Base-by-base conservation (phyloP, 2,329 filamentous ascomycete species). In the Aspergillus neotritici region DNA sequence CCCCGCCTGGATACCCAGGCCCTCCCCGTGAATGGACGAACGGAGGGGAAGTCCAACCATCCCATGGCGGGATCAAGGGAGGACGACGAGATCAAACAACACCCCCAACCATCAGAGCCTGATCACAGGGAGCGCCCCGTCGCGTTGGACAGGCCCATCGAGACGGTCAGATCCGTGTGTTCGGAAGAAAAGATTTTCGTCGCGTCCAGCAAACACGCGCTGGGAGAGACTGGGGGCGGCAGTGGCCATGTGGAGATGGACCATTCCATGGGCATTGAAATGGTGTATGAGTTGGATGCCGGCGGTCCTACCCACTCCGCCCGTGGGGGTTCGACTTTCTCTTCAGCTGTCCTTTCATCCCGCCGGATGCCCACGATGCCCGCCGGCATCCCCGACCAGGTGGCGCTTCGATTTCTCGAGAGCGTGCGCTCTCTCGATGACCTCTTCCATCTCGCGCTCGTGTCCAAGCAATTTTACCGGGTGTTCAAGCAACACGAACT, bases 401-500 rank as follows among this genome's bases (percentile, higher is more conserved):
- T 80, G 4, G 67, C 80, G 12, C 55, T 76, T 13, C 55, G 58
- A n/a, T 77, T 82, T 9, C 62, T 82, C 45, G 60, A 68, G 34
- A 67, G 63, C 4, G 64, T 79, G 6, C 61, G 68, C 30, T 70
- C 68, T 2, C 63, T 79, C 2, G 69, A 75, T 29, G 78, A 81
- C 53, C 66, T 83, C 0, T 78, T 78, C 52, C 70, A 71, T 29
- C 68, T 74, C 4, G 76, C 76, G 4, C 61, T 74, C 6, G 66
- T 80, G 36, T 80, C 76, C 55, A 70, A 67, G 37, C 74, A 73
- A 14, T 80, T 81, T 60, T 79, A 79, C 52, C 66, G 66, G 3
- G 70, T 78, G 0, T 82, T 78, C 62, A 79, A 80, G 55, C 63
- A 68, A 14, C 68, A 80, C 52, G 77, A 82, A 51, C 63, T 81